Conservation (phyloP, 306 rosid genomes). For the Rosa rugosa region DNA sequence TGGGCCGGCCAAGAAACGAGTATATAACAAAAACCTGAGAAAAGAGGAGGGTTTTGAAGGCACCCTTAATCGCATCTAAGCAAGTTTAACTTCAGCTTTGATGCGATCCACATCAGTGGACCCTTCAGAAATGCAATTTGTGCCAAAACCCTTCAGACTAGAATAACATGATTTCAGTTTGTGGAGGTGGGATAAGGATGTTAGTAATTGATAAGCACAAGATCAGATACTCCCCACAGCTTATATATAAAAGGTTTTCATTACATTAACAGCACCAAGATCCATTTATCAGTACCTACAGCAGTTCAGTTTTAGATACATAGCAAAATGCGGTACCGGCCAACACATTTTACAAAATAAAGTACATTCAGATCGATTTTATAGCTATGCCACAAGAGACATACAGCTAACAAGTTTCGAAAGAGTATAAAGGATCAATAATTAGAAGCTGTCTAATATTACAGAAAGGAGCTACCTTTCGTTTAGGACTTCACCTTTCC, state of each 20-base stretch:
- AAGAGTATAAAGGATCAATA: conserved; percentile 12
- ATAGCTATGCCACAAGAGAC: conserved; percentile 24
- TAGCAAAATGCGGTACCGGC: conserved; percentile 12
- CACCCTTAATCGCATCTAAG: too few relatives aligned
- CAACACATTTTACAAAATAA: neutral
- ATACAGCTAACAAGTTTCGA: conserved; percentile 18
- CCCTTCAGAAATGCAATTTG: too few relatives aligned
- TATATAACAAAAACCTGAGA: too few relatives aligned
- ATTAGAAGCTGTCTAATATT: conserved; percentile 7
- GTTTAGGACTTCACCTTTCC: conserved; percentile 49
- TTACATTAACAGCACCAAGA: neutral
- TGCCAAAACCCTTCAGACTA: neutral
- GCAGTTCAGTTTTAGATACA: neutral
- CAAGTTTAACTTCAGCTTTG: too few relatives aligned
- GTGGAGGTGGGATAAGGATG: neutral
- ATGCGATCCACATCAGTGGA: conserved; percentile 39
- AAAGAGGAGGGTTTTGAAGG: too few relatives aligned
- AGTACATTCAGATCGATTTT: neutral
- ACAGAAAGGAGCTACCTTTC: conserved; percentile 10
- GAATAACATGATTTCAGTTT: neutral
- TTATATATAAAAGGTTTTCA: conserved; percentile 43
- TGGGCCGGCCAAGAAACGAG: too few relatives aligned
- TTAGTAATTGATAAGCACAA: conserved; percentile 6
- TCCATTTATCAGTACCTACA: neutral
- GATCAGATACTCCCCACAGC: conserved; percentile 59